phyloP scores from a whole-genome alignment of 306 rosid genomes.

The Vachellia collinsii region DNA sequence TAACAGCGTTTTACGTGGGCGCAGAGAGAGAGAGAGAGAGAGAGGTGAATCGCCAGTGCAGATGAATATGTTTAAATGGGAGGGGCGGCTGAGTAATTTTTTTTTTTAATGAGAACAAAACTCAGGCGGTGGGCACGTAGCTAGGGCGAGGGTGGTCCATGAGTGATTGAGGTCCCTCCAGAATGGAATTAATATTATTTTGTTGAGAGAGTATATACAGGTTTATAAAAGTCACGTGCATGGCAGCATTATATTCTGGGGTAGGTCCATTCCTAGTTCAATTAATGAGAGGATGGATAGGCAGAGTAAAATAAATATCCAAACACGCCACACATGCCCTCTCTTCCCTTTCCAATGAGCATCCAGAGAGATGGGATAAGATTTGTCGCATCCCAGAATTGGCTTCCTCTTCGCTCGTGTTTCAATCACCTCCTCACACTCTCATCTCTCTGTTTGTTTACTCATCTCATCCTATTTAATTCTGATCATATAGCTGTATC shows the following conservation, averaged over 20 bases:
- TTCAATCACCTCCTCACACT: constrained; percentile 68
- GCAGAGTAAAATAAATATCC: constrained; percentile 40
- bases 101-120: not conserved
- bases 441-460: constrained; percentile 31
- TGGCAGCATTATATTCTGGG: constrained; percentile 49
- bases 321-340: constrained; percentile 43
- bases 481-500: constrained; percentile 1
- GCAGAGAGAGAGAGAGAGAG: too few species aligned
- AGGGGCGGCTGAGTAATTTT: not conserved
- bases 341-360: constrained; percentile 65
- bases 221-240: constrained; percentile 66
- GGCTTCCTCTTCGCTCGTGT: constrained; percentile 54
- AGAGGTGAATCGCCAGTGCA: not conserved
- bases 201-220: constrained; percentile 35
- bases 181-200: not conserved
- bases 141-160: constrained; percentile 28
- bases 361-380: constrained; percentile 60
- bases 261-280: constrained; percentile 61
- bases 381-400: constrained; percentile 67
- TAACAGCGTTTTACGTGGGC: not conserved
- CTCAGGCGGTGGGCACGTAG: constrained; percentile 1
- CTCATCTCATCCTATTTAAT: constrained; percentile 35
- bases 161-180: constrained; percentile 36
- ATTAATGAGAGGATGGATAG: not conserved
- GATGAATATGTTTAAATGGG: not conserved